Percentiles rank a stretch among this genome's conserved stretches.
phyloP scores from a whole-genome alignment of 2,329 filamentous ascomycete species.

The Grosmannia huntii region DNA sequence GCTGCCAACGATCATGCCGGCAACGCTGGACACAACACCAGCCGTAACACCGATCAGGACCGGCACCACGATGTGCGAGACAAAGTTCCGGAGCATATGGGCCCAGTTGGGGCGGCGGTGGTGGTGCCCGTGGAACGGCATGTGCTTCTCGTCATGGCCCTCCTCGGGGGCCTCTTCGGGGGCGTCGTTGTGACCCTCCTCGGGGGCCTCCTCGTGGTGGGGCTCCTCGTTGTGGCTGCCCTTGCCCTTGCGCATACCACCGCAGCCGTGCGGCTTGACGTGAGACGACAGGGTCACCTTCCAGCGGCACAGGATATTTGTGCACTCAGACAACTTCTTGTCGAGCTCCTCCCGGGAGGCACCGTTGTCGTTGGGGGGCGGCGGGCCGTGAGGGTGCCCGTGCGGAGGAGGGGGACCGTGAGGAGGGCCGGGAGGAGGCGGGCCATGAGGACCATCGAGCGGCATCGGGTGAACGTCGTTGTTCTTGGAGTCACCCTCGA shows the following conservation, averaged over 20 bases:
- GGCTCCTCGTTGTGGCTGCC: constrained; percentile 1
- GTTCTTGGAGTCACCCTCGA: constrained; percentile 16
- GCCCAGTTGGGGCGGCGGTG: constrained; percentile 26
- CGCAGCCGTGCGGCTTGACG: constrained; percentile 26
- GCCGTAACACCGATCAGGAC: constrained; percentile 56
- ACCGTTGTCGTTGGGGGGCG: neutral
- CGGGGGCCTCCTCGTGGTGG: constrained; percentile 12
- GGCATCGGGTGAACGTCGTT: constrained; percentile 1
- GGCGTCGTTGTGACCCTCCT: constrained; percentile 8
- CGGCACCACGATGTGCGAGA: constrained; percentile 52
- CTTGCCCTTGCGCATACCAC: constrained; percentile 15
- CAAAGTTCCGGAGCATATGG: constrained; percentile 39
- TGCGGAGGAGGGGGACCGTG: neutral
- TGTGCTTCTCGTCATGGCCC: constrained; percentile 10
- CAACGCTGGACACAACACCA: constrained; percentile 52
- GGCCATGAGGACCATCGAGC: neutral
- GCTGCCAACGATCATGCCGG: constrained; percentile 55
- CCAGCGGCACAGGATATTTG: constrained; percentile 41
- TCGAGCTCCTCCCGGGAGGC: constrained; percentile 5
- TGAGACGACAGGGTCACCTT: constrained; percentile 35
- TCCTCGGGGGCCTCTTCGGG: constrained; percentile 7
- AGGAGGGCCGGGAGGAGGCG: neutral
- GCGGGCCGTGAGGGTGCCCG: neutral
- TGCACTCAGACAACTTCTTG: constrained; percentile 22
- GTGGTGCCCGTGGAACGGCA: constrained; percentile 8